These are phyloP conservation scores for Hamigera avellanea DNA, from an alignment of 495 filamentous ascomycete species.

Conservation along the genomic window DNA sequence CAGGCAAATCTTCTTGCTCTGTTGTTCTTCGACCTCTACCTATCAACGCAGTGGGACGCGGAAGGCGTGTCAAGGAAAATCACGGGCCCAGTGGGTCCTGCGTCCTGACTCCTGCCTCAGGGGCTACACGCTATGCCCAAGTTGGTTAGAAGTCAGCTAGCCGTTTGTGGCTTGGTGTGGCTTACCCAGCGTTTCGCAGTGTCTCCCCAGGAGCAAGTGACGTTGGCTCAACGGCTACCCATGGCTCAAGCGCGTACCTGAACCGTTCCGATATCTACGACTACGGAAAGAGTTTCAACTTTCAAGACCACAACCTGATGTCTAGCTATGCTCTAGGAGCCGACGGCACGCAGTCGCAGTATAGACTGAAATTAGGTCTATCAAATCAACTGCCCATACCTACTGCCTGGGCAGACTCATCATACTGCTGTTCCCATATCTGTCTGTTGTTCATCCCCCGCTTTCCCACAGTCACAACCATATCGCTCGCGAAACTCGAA, in stretches of 20 bases:
- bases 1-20: no score
- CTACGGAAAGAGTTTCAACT: no score
- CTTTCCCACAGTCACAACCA: slow-evolving; percentile 47
- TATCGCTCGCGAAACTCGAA: slow-evolving; percentile 50
- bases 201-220: background rate
- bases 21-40: background rate
- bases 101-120: slow-evolving; percentile 1
- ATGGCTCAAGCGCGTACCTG: no score
- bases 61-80: slow-evolving; percentile 4
- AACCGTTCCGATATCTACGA: no score
- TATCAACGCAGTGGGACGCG: slow-evolving; percentile 4
- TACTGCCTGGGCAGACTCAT: slow-evolving; percentile 1
- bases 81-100: background rate
- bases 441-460: slow-evolving; percentile 1
- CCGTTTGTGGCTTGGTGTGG: background rate
- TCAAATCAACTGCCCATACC: no score
- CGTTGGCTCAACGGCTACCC: no score
- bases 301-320: no score
- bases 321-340: no score
- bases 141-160: background rate
- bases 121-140: slow-evolving; percentile 2
- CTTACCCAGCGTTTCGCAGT: background rate
- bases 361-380: no score
- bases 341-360: no score
- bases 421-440: slow-evolving; percentile 29